Base-by-base conservation (phyloP, 2,329 filamentous ascomycete species). In the Aspergillus sp. region DNA sequence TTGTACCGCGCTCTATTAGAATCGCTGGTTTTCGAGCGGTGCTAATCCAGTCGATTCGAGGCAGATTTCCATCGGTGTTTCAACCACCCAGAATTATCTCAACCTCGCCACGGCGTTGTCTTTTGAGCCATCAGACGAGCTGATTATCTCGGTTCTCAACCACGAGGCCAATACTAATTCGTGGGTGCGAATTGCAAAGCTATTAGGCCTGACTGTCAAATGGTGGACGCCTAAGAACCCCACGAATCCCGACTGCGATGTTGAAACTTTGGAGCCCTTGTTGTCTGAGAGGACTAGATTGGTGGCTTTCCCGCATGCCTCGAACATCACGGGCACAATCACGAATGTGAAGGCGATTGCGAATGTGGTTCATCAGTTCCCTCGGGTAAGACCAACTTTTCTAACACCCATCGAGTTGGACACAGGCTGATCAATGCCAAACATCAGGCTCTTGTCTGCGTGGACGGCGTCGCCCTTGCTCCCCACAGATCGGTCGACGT, bases 101-200 rank as follows among this genome's bases (percentile, higher is more conserved):
- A 93, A 92, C 70, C 81, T 92, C 16, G 84, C 85, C 0, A 80
- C 79, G 22, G 77, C 84, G 2, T 73, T 89, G 5, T 67, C 72
- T 11, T 85, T 88, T 69, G 67, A 78, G 11, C 71, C 79, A 2
- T 85, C 85, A 49, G 85, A 87, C 60, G 88, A 91, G 69, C 81
- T 94, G 52, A 78, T 95, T 62, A 69, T 93, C 11, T 91, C 89
- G 0, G 83, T 83, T 58, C 78, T 92, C 56, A 90, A 93, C 71
- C 90, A 94, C 68, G 90, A 93, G 76, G 87, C 90, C 42, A 92
- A 92, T 70, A 86, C 90, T 58, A 85, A 88, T 1, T 82, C 90
- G 0, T 94, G 90, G 91, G 77, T 91, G 0, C 83, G 85, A 53
- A 81, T 93, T 26, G 90, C 90, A 2, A 74, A 82, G 31, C 81